Conservation (phyloP, 208 protist species). For the Wallacemonas sp. region DNA sequence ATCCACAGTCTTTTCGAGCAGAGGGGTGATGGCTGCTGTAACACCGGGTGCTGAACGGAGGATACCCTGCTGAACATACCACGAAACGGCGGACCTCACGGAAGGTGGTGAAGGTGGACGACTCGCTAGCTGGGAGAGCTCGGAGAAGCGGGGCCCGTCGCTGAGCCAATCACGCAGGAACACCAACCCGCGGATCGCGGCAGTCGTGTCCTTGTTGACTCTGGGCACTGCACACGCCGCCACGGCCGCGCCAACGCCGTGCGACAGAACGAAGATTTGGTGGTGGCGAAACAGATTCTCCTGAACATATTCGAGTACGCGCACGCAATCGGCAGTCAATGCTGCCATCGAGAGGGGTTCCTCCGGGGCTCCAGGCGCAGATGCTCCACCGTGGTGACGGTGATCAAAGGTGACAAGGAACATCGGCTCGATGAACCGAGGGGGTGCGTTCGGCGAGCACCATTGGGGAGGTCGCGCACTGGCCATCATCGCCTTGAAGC, state of each 20-base stretch:
- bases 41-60: not conserved
- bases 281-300: conserved; percentile 1
- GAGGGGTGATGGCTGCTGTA: not conserved
- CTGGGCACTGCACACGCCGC: not conserved
- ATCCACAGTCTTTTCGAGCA: not conserved
- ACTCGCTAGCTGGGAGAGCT: not conserved
- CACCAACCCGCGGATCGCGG: not conserved
- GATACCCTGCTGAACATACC: not conserved
- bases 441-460: not conserved
- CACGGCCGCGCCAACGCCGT: not conserved
- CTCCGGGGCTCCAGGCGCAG: not conserved
- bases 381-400: not conserved
- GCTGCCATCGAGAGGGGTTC: not conserved
- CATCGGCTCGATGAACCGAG: not conserved
- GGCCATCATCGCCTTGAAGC: not conserved
- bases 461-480: not conserved
- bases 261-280: not conserved
- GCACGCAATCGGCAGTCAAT: not conserved
- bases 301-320: not conserved
- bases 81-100: not conserved
- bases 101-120: not conserved
- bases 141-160: not conserved
- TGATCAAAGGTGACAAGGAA: conserved; percentile 4
- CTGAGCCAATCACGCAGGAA: not conserved
- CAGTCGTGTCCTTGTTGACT: not conserved